phyloP scores from a whole-genome alignment of 2,329 filamentous ascomycete species.

The Alternaria arborescens region DNA sequence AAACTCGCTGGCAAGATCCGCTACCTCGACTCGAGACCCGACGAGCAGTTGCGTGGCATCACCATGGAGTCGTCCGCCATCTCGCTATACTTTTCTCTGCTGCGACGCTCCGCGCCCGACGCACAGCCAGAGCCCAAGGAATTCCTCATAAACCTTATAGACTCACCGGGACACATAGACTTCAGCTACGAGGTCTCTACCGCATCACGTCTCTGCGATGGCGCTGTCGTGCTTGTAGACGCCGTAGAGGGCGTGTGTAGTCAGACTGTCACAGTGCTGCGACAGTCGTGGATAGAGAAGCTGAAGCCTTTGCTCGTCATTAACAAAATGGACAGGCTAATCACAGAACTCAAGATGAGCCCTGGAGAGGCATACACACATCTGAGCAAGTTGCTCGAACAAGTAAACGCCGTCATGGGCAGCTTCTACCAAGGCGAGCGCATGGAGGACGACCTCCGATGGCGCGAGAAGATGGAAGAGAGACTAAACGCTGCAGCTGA shows the following conservation, averaged over 20 bases:
- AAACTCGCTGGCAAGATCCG: slow-evolving; percentile 98
- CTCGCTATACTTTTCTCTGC: slow-evolving; percentile 92
- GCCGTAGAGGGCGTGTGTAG: slow-evolving; percentile 98
- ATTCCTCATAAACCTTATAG: slow-evolving; percentile 96
- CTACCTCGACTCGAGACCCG: slow-evolving; percentile 93
- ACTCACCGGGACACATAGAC: slow-evolving; percentile 97
- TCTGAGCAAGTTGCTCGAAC: slow-evolving; percentile 86
- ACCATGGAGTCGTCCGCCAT: slow-evolving; percentile 99
- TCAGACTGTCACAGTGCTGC: slow-evolving; percentile 94
- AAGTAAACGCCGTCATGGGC: slow-evolving; percentile 95
- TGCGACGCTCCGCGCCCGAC: slow-evolving; percentile 75
- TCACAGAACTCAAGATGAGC: slow-evolving; percentile 94
- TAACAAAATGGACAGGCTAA: slow-evolving; percentile 96
- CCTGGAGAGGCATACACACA: slow-evolving; percentile 89
- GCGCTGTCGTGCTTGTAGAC: slow-evolving; percentile 92
- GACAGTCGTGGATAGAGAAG: slow-evolving; percentile 95
- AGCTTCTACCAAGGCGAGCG: slow-evolving; percentile 98
- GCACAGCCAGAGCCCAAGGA: slow-evolving; percentile 78
- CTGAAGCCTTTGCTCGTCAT: slow-evolving; percentile 93
- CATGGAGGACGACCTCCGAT: slow-evolving; percentile 97
- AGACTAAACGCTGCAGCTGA: slow-evolving; percentile 75
- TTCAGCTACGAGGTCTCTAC: slow-evolving; percentile 99
- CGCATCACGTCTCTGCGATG: slow-evolving; percentile 91
- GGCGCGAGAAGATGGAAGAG: slow-evolving; percentile 92
- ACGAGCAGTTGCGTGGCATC: slow-evolving; percentile 94